These are phyloP conservation scores for Draba incana DNA, from an alignment of 345 rosid species.

Conservation along the genomic window DNA sequence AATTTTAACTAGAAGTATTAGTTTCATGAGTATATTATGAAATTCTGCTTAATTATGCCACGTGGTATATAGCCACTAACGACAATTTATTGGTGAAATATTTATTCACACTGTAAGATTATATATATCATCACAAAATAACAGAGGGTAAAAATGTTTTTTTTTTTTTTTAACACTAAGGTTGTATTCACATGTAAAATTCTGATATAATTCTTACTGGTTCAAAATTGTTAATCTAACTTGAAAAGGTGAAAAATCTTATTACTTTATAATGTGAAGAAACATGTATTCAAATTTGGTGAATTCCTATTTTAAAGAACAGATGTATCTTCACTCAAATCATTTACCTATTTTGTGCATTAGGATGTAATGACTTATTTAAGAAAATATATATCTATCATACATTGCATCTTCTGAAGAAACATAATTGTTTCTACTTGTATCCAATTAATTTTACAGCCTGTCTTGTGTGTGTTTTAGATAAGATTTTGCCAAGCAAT, in stretches of 20 bases:
- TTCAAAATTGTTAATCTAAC: background rate
- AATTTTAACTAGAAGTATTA: background rate
- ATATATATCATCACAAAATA: background rate
- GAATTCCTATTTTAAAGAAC: conserved; percentile 9
- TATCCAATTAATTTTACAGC: background rate
- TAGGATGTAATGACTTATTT: background rate
- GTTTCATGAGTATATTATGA: background rate
- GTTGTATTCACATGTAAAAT: background rate
- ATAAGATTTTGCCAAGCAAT: background rate
- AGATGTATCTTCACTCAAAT: conserved; percentile 16
- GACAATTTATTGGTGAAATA: background rate
- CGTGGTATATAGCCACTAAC: background rate
- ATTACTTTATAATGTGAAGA: background rate
- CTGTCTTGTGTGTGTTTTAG: background rate
- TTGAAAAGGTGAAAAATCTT: background rate
- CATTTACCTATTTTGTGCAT: background rate
- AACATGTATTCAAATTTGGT: conserved; percentile 1
- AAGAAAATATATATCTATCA: background rate
- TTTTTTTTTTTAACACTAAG: background rate
- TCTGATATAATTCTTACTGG: background rate
- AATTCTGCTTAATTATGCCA: background rate
- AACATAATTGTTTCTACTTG: background rate
- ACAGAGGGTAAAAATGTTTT: background rate
- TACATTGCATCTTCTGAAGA: conserved; percentile 18
- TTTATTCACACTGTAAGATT: background rate